phyloP scores from a whole-genome alignment of 495 filamentous ascomycete genomes.

The Choiromyces venosus region DNA sequence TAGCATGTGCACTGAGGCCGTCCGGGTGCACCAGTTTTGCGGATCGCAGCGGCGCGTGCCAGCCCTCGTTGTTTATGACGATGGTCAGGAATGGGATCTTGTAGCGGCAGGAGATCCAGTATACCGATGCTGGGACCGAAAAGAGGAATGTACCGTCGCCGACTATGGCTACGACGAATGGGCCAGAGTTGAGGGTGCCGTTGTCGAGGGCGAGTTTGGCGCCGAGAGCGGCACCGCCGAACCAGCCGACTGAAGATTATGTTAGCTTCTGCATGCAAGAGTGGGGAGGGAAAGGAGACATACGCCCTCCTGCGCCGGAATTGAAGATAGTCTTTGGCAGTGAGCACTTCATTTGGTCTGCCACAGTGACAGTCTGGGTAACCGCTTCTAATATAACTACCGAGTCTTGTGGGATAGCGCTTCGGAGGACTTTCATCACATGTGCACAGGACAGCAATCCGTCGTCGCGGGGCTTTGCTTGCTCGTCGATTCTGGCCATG shows the following conservation, averaged over 20 bases:
- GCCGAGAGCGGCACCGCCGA: conserved; percentile 79
- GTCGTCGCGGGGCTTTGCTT: conserved; percentile 54
- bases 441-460: conserved; percentile 68
- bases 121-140: conserved; percentile 79
- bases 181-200: conserved; percentile 54
- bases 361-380: conserved; percentile 70
- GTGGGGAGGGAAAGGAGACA: conserved; percentile 3
- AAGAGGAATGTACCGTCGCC: conserved; percentile 92
- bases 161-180: conserved; percentile 88
- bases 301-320: conserved; percentile 79
- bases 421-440: conserved; percentile 59
- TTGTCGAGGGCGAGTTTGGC: conserved; percentile 77
- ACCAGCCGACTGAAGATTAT: conserved; percentile 64
- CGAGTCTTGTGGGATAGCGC: conserved; percentile 64
- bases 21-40: conserved; percentile 76
- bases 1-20: conserved; percentile 69
- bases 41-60: conserved; percentile 76
- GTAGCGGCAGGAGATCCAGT: conserved; percentile 86
- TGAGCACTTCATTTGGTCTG: conserved; percentile 72
- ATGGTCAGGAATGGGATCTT: conserved; percentile 84
- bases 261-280: not conserved
- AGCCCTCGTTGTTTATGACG: conserved; percentile 91
- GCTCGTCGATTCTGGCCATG: conserved; percentile 54
- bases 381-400: conserved; percentile 87
- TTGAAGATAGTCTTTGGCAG: conserved; percentile 82